Percentiles rank a stretch among this genome's conserved stretches.
These are phyloP conservation scores for Mucor plumbeus DNA, from an alignment of 371 early-diverging fungal genomes.

Conservation along the genomic window DNA sequence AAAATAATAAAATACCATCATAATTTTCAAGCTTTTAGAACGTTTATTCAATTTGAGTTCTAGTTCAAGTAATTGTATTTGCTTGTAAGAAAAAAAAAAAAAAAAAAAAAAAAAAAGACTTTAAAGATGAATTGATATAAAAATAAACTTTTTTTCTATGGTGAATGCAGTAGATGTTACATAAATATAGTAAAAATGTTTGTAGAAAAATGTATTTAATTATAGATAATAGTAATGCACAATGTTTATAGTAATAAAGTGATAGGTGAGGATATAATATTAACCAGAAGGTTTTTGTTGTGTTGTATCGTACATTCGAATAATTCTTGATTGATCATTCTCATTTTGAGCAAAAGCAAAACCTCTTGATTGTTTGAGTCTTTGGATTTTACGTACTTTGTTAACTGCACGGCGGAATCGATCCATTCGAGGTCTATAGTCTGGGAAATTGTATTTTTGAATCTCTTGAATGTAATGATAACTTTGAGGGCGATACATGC, in stretches of 20 bases:
- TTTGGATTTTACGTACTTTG: constrained; percentile 93
- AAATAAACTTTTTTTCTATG: too few relatives aligned
- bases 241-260: background rate
- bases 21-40: too few relatives aligned
- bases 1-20: too few relatives aligned
- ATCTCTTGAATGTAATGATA: constrained; percentile 98
- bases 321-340: constrained; percentile 89
- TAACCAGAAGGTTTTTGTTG: constrained; percentile 85
- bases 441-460: constrained; percentile 96
- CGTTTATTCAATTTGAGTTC: too few relatives aligned
- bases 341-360: constrained; percentile 98
- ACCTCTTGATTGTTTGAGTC: constrained; percentile 89
- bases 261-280: background rate
- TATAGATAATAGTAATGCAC: background rate
- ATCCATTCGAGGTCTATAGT: constrained; percentile 95
- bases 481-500: constrained; percentile 78
- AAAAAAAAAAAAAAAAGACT: too few relatives aligned
- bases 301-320: constrained; percentile 96
- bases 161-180: background rate
- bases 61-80: too few relatives aligned
- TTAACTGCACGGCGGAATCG: constrained; percentile 96
- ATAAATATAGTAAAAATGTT: background rate
- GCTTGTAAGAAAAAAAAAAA: too few relatives aligned
- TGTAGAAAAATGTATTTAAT: background rate
- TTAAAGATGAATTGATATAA: too few relatives aligned